A percentile compares a stretch with the other conserved stretches of the same genome.
Evolutionary conservation across 1,284 basidiomycete genomes (phyloP).

Genomic region (Coriolopsis trogii): DNA sequence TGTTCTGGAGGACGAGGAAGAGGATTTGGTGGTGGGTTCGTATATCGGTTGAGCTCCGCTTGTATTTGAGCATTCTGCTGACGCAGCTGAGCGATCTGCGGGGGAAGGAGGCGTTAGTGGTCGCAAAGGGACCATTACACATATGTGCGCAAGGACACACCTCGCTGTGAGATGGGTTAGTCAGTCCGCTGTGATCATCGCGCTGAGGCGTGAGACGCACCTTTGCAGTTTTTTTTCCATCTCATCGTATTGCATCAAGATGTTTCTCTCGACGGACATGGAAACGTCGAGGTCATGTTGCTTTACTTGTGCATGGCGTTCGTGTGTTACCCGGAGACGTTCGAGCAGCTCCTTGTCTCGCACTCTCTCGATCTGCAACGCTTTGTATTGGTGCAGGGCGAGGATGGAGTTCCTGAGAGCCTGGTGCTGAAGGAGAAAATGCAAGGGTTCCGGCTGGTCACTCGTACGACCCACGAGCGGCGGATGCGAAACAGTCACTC

Average conservation of each 20-base stretch:
- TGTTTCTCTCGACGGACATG: too few species aligned
- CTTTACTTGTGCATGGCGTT: conserved; percentile 35
- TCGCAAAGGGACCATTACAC: background rate
- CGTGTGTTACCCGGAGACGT: conserved; percentile 29
- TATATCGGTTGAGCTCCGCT: conserved; percentile 24
- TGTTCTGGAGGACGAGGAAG: conserved; percentile 29
- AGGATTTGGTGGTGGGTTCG: conserved; percentile 23
- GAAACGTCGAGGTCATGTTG: conserved; percentile 39
- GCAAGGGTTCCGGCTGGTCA: background rate
- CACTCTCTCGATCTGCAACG: conserved; percentile 7
- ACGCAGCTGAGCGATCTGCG: conserved; percentile 7
- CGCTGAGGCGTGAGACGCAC: too few species aligned
- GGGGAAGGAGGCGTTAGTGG: background rate
- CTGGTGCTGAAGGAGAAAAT: conserved; percentile 21
- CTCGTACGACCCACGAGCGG: background rate
- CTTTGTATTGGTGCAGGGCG: conserved; percentile 26
- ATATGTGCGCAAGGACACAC: too few species aligned
- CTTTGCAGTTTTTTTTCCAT: too few species aligned
- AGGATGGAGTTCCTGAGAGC: conserved; percentile 26
- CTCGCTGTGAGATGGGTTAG: too few species aligned
- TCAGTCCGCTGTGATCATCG: too few species aligned
- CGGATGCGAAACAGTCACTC: conserved; percentile 8
- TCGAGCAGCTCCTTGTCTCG: conserved; percentile 21
- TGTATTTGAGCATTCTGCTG: conserved; percentile 22
- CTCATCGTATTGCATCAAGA: too few species aligned